Evolutionary conservation across 441 rosid genomes (phyloP).

Genomic region (Gossypium armourianum): DNA sequence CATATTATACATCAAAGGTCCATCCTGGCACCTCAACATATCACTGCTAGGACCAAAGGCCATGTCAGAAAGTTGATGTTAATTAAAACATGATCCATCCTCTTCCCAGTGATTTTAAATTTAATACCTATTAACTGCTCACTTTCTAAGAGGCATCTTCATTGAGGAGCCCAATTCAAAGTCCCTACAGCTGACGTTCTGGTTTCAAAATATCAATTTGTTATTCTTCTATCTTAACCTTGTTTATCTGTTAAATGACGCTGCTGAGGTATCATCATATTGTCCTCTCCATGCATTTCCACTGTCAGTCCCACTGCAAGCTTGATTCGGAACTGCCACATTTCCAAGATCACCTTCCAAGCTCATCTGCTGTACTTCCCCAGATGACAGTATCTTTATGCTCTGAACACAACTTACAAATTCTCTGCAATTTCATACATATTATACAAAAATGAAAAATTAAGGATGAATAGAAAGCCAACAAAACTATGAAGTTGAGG

Average conservation of each 20-base stretch:
- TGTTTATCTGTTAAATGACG: constrained; percentile 60
- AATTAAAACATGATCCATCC: constrained; percentile 3
- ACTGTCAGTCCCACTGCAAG: constrained; percentile 76
- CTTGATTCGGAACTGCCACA: constrained; percentile 57
- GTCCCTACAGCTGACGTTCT: background rate
- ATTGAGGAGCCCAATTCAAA: background rate
- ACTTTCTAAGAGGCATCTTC: background rate
- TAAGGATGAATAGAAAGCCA: background rate
- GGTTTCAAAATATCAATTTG: background rate
- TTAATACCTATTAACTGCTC: background rate
- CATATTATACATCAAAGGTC: background rate
- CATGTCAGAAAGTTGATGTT: constrained; percentile 6
- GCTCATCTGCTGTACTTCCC: constrained; percentile 94
- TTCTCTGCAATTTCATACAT: constrained; percentile 42
- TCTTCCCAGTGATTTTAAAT: background rate
- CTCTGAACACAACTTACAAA: constrained; percentile 84
- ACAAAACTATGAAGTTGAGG: background rate
- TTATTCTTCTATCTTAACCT: background rate
- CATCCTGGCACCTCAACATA: background rate
- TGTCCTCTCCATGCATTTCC: constrained; percentile 85
- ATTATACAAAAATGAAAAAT: background rate
- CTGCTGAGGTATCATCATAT: constrained; percentile 73
- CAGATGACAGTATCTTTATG: constrained; percentile 83
- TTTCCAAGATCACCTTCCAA: constrained; percentile 73
- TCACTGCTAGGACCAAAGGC: background rate